Evolutionary conservation across 345 rosid species (phyloP).

Genomic region (Punica granatum): DNA sequence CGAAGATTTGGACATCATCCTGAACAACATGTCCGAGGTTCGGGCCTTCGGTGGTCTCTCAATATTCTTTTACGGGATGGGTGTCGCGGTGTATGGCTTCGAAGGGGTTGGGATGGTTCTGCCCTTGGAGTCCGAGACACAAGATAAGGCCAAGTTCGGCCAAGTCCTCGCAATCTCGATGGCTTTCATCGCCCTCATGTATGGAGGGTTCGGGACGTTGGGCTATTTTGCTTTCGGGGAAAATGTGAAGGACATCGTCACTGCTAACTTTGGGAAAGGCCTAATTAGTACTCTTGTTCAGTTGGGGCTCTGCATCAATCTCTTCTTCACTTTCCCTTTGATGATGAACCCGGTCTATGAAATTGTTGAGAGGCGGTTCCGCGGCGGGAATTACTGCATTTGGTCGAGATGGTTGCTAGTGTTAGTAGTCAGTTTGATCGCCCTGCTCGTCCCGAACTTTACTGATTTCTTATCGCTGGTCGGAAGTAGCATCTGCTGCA

Average conservation of each 20-base stretch:
- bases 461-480: slow-evolving; percentile 81
- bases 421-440: slow-evolving; percentile 48
- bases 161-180: slow-evolving; percentile 39
- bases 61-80: slow-evolving; percentile 67
- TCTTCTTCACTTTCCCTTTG: slow-evolving; percentile 85
- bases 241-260: slow-evolving; percentile 65
- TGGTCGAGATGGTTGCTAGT: slow-evolving; percentile 82
- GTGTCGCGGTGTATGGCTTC: slow-evolving; percentile 69
- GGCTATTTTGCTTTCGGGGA: slow-evolving; percentile 81
- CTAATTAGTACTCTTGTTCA: slow-evolving; percentile 55
- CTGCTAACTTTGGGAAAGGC: slow-evolving; percentile 62
- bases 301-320: slow-evolving; percentile 71
- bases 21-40: slow-evolving; percentile 36
- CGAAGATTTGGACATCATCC: slow-evolving; percentile 38
- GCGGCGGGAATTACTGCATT: slow-evolving; percentile 51
- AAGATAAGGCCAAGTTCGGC: slow-evolving; percentile 57
- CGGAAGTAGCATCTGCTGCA: slow-evolving; percentile 84
- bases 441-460: slow-evolving; percentile 74
- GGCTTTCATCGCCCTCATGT: slow-evolving; percentile 48
- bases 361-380: slow-evolving; percentile 65
- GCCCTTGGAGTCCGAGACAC: slow-evolving; percentile 61
- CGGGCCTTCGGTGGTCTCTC: slow-evolving; percentile 56
- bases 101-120: slow-evolving; percentile 80
- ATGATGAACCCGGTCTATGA: slow-evolving; percentile 94
- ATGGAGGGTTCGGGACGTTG: slow-evolving; percentile 56